Conservation (phyloP, 208 protist species). For the Herpetomonas samuelpessoai region DNA sequence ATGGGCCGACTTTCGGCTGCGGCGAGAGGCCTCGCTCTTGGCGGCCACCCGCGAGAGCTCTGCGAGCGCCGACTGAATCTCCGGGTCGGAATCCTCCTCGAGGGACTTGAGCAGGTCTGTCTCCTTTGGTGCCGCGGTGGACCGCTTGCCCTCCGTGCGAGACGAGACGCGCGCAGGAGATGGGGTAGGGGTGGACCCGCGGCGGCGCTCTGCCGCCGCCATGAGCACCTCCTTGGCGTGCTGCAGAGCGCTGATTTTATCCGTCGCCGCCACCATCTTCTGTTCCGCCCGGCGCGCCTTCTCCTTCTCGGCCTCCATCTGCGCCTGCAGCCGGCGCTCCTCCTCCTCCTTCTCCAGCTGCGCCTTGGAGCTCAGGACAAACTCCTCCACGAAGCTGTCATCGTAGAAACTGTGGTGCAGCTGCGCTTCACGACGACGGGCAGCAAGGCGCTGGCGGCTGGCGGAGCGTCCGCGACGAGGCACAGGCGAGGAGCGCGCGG, state of each 20-base stretch:
- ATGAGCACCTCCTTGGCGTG: conserved; percentile 74
- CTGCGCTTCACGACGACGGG: conserved; percentile 69
- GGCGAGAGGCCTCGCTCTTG: background rate
- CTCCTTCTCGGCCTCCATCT: conserved; percentile 41
- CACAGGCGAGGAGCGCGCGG: conserved; percentile 19
- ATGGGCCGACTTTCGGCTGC: background rate
- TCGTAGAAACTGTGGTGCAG: conserved; percentile 87
- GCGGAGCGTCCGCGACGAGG: conserved; percentile 54
- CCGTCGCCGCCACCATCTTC: conserved; percentile 32
- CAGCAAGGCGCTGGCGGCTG: conserved; percentile 77
- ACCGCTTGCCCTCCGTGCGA: conserved; percentile 16
- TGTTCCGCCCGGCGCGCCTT: conserved; percentile 37
- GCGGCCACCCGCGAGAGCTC: conserved; percentile 28
- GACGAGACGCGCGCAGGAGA: conserved; percentile 23
- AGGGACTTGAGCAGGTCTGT: conserved; percentile 22
- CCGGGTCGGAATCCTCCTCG: conserved; percentile 51
- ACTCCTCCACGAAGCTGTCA: conserved; percentile 89
- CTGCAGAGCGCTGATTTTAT: conserved; percentile 61
- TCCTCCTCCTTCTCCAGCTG: conserved; percentile 49
- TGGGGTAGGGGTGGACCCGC: conserved; percentile 37
- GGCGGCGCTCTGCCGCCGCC: conserved; percentile 42
- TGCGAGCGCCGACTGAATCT: conserved; percentile 49
- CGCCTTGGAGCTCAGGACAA: conserved; percentile 46
- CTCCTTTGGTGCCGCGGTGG: conserved; percentile 28
- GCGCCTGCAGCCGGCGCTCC: conserved; percentile 24